Percentiles rank a stretch among this genome's conserved stretches.
Conservation (phyloP, 2,329 filamentous ascomycete genomes). For the Penicillium sp. region DNA sequence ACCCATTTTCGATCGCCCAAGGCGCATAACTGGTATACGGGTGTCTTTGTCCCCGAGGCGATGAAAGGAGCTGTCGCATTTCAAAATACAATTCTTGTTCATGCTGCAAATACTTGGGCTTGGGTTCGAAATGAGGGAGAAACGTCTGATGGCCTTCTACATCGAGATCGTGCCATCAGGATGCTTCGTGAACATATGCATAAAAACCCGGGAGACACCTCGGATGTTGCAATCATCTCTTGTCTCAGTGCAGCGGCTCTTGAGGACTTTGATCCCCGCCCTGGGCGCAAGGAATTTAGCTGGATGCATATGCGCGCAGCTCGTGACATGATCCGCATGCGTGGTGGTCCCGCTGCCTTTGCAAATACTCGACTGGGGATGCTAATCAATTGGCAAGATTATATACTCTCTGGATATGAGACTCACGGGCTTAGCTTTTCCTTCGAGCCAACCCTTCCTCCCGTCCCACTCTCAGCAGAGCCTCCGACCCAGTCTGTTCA, state of each 20-base stretch:
- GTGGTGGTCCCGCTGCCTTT: constrained; percentile 43
- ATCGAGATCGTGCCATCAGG: constrained; percentile 37
- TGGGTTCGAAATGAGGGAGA: constrained; percentile 42
- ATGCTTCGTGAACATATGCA: constrained; percentile 40
- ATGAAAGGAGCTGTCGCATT: constrained; percentile 45
- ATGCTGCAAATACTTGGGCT: constrained; percentile 43
- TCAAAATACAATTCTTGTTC: constrained; percentile 44
- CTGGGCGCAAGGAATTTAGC: constrained; percentile 41
- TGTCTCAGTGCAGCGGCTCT: constrained; percentile 45
- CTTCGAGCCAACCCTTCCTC: constrained; percentile 28
- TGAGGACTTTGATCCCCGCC: constrained; percentile 45
- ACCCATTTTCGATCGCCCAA: constrained; percentile 37
- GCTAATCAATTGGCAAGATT: constrained; percentile 49
- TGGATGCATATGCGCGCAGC: constrained; percentile 48
- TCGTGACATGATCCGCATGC: constrained; percentile 41
- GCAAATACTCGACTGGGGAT: constrained; percentile 42
- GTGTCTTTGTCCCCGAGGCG: constrained; percentile 45
- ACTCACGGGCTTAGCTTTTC: constrained; percentile 39
- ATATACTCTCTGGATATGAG: constrained; percentile 46
- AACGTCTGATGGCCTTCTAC: constrained; percentile 33
- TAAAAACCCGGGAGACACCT: constrained; percentile 37
- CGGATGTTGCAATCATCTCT: constrained; percentile 44
- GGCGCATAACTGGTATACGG: constrained; percentile 45
- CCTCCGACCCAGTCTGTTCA: constrained; percentile 4
- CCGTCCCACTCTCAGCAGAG: constrained; percentile 11